Base-by-base conservation (phyloP, 2,329 filamentous ascomycete species). In the Cytospora paraplurivora region DNA sequence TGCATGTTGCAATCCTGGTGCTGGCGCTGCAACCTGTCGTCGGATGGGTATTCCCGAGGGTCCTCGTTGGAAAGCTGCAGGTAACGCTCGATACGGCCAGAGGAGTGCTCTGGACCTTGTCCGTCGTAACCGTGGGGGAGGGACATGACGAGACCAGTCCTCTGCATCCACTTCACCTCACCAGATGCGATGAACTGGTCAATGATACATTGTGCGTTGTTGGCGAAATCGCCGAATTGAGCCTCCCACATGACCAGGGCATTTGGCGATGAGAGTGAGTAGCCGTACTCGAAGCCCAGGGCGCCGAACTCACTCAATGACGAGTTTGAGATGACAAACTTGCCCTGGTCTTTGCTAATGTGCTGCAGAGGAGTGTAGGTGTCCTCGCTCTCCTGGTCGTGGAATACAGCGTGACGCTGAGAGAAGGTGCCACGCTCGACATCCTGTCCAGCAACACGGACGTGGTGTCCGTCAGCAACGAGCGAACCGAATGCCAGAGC, bases 1-100 rank as follows among this genome's bases (percentile, higher is more conserved):
- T 99, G 95, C 88, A 99, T 96, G 82, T 99, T 99, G 85, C 93
- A 97, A 81, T 99, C 95, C 81, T 99, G 95, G 82, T 99, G 95
- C 79, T 98, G 95, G 71, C 95, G 92, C 62, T 96, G 89, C 66
- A 98, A 87, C 83, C 95, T 97, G 69, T 97, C 93, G 37, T 85
- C 82, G 1, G 87, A 84, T 59, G 95, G 95, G 88, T 93, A 99
- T 72, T 95, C 86, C 68, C 95, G 91, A 62, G 95, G 93, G 74
- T 99, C 95, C 77, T 99, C 95, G 79, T 98, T 98, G 80, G 90
- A 95, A 66, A 99, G 88, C 79, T 98, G 95, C 68, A 99, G 85
- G 81, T 96, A 99, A 73, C 95, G 91, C 82, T 99, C 95, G 79
- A 99, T 91, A 77, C 95, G 91, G 65, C 92, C 95, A 66, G 95